Conservation (phyloP, 352 stramenopile species). For the Globisporangium recalcitrans region DNA sequence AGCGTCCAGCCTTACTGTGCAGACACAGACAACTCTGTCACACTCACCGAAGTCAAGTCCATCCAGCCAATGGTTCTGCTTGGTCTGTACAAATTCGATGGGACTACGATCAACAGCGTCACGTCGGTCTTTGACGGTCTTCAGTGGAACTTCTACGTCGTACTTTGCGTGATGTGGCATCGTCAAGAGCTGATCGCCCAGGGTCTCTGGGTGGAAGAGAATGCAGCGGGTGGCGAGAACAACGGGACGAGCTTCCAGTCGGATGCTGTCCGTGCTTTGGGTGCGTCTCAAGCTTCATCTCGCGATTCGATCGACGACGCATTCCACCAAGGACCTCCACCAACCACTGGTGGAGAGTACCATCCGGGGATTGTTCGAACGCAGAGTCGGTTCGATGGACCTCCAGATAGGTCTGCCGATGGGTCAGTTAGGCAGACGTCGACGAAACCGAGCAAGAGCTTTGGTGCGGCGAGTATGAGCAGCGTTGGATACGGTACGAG, state of each 20-base stretch:
- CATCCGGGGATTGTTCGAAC: slow-evolving; percentile 1
- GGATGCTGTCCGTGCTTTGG: slow-evolving; percentile 34
- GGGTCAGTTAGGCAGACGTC: background rate
- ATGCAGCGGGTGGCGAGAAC: slow-evolving; percentile 15
- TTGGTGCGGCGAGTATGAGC: slow-evolving; percentile 25
- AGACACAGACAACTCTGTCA: slow-evolving; percentile 20
- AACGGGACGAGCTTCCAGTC: slow-evolving; percentile 38
- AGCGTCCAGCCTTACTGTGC: slow-evolving; percentile 74
- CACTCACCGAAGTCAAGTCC: slow-evolving; percentile 41
- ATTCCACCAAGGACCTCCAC: slow-evolving; percentile 29
- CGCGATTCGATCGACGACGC: slow-evolving; percentile 75
- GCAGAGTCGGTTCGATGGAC: background rate
- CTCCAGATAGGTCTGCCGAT: background rate
- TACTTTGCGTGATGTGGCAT: slow-evolving; percentile 77
- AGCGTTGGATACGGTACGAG: slow-evolving; percentile 25
- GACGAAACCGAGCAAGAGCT: slow-evolving; percentile 21
- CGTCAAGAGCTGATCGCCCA: slow-evolving; percentile 70
- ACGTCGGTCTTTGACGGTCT: slow-evolving; percentile 60
- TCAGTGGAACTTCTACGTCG: slow-evolving; percentile 83
- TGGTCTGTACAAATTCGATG: slow-evolving; percentile 86
- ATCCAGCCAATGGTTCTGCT: slow-evolving; percentile 80
- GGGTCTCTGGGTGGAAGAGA: slow-evolving; percentile 62
- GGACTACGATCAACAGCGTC: slow-evolving; percentile 42
- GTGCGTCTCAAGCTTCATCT: slow-evolving; percentile 51
- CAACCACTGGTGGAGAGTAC: slow-evolving; percentile 3